Evolutionary conservation across 1,284 basidiomycete species (phyloP).

Genomic region (Earliella scabrosa): DNA sequence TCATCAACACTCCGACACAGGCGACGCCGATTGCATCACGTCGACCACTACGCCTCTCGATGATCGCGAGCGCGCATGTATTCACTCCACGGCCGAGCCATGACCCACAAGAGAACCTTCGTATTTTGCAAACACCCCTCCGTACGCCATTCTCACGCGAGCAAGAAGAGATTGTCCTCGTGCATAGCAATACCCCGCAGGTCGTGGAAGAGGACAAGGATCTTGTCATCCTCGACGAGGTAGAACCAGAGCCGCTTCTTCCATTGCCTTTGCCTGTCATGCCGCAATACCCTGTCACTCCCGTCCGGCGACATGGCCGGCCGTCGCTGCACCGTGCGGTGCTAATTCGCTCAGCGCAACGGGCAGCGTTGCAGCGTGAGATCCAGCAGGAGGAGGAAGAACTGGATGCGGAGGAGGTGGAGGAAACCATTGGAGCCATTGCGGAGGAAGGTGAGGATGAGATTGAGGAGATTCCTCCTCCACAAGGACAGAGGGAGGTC

Average conservation of each 20-base stretch:
- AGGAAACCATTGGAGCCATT: constrained; percentile 31
- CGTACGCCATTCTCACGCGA: constrained; percentile 39
- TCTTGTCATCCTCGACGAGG: constrained; percentile 70
- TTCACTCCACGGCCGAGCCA: constrained; percentile 66
- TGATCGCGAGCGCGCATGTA: constrained; percentile 75
- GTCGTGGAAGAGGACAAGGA: constrained; percentile 73
- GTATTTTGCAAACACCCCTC: constrained; percentile 61
- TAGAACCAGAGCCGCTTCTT: constrained; percentile 35
- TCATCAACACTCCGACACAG: constrained; percentile 52
- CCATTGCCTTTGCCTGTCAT: constrained; percentile 24
- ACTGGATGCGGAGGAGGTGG: constrained; percentile 39
- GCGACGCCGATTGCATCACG: constrained; percentile 23
- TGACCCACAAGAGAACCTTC: constrained; percentile 64
- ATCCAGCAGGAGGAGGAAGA: constrained; percentile 45
- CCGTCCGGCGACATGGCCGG: constrained; percentile 44
- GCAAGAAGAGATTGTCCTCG: constrained; percentile 58
- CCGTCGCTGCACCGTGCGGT: constrained; percentile 69
- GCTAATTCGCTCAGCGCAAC: constrained; percentile 68
- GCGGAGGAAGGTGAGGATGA: constrained; percentile 35
- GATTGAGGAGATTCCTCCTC: constrained; percentile 28
- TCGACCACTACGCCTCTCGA: constrained; percentile 65
- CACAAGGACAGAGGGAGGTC: constrained; percentile 33
- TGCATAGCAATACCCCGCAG: constrained; percentile 66
- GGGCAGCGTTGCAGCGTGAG: constrained; percentile 48
- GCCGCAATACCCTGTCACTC: constrained; percentile 45